These are phyloP conservation scores for Nakazawaea peltata DNA, from an alignment of 805 yeast genomes.

Conservation along the genomic window DNA sequence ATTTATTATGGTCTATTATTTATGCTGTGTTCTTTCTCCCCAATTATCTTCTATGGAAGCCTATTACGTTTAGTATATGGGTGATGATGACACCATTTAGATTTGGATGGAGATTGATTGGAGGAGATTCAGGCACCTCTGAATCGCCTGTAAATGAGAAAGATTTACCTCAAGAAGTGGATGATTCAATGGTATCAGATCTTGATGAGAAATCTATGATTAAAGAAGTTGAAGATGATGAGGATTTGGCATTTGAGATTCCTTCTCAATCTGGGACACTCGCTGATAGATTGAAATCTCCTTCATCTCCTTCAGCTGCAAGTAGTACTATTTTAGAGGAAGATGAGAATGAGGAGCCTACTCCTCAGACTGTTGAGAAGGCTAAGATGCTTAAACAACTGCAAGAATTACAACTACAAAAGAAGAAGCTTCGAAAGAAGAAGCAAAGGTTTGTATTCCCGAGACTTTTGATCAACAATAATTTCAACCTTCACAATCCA, in stretches of 20 bases:
- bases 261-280: conserved; percentile 9
- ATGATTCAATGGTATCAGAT: too few relatives aligned
- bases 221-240: conserved; percentile 19
- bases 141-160: conserved; percentile 20
- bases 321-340: conserved; percentile 1
- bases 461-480: conserved; percentile 21
- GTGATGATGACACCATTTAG: conserved; percentile 53
- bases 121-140: too few relatives aligned
- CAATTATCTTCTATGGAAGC: conserved; percentile 41
- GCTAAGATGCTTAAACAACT: conserved; percentile 1
- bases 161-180: too few relatives aligned
- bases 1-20: conserved; percentile 16
- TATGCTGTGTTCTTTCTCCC: conserved; percentile 37
- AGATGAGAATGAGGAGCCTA: conserved; percentile 1
- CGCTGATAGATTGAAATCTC: conserved; percentile 27
- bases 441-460: conserved; percentile 23
- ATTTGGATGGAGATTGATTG: too few relatives aligned
- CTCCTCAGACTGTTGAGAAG: not conserved
- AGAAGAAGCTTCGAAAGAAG: conserved; percentile 5
- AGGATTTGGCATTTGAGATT: conserved; percentile 26
- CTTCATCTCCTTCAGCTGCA: conserved; percentile 13
- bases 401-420: conserved; percentile 1
- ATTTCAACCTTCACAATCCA: conserved; percentile 22
- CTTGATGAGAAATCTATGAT: too few relatives aligned
- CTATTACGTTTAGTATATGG: conserved; percentile 40